Evolutionary conservation across 148 eudicot genomes (phyloP), one percentile per base, ranked within the genome.

Genomic region (Nepenthes mirabilis): DNA sequence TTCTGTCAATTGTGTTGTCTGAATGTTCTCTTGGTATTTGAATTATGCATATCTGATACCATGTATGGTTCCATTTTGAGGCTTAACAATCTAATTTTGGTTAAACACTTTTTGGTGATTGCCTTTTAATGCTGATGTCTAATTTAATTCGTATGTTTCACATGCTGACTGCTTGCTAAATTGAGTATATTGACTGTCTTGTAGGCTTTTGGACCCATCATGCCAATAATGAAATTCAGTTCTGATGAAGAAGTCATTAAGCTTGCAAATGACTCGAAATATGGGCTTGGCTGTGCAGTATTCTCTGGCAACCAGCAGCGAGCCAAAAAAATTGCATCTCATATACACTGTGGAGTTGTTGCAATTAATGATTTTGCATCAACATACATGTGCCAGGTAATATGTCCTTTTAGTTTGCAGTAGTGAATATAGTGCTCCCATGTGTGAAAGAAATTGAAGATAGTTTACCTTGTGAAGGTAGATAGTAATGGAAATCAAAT

Each of bases 241-340:
- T 75, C 91, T 32, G 98, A 93, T 57, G 98, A 88, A 72, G 98
- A 93, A 78, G 98, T 67, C 48, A 59, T 93, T 50, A 79, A 60
- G 64, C 91, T 93, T 60, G 98, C 98, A 65, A 93, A 93, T 80
- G 98, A 93, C 71, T 93, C 98, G 11, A 82, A 74, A 74, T 93
- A 86, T 75, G 98, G 98, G 65, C 98, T 93, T 69, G 99, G 99
- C 12, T 93, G 99, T 65, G 96, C 99, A 57, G 99, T 93, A 14
- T 93, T 93, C 62, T 93, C 96, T 67, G 95, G 96, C 48, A 88
- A 78, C 66, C 91, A 93, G 75, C 71, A 72, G 36, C 83, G 95
- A 67, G 96, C 99, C 63, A 93, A 23, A 67, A 68, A 53, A 43
- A 88, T 93, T 70, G 91, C 87, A 63, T 82, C 90, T 4, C 91